A percentile compares a stretch with the other conserved stretches of the same genome.
These are phyloP conservation scores for Closterium sp. DNA, from an alignment of 139 green algal species.

Conservation along the genomic window DNA sequence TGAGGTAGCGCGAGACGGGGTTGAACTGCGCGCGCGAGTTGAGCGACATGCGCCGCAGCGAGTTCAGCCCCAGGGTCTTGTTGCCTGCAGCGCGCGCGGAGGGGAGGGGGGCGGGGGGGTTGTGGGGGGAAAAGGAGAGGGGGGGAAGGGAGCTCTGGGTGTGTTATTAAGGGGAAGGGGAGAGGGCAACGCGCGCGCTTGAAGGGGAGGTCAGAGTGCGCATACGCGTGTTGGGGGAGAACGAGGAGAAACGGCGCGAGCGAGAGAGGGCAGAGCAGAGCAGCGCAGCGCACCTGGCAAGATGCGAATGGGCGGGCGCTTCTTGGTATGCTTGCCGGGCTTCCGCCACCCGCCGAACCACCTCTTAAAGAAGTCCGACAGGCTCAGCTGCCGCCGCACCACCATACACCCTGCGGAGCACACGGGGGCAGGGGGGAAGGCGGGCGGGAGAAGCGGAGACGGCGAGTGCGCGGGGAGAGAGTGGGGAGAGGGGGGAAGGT, in stretches of 20 bases:
- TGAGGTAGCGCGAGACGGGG: neutral
- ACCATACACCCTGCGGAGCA: neutral
- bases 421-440: neutral
- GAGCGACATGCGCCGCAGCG: neutral
- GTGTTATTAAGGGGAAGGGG: neutral
- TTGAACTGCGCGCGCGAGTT: neutral
- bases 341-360: neutral
- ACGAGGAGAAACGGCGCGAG: neutral
- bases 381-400: neutral
- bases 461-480: neutral
- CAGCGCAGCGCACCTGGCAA: neutral
- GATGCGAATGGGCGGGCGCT: neutral
- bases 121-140: neutral
- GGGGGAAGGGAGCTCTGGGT: neutral
- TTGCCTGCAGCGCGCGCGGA: neutral
- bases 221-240: neutral
- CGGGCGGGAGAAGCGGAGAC: neutral
- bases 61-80: neutral
- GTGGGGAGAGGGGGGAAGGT: neutral
- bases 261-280: neutral
- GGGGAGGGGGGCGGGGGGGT: neutral
- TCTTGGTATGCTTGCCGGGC: neutral
- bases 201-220: neutral
- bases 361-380: neutral
- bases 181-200: neutral